These are phyloP conservation scores for Diutina scorzettiae DNA, from an alignment of 1,139 yeast species.

Conservation along the genomic window DNA sequence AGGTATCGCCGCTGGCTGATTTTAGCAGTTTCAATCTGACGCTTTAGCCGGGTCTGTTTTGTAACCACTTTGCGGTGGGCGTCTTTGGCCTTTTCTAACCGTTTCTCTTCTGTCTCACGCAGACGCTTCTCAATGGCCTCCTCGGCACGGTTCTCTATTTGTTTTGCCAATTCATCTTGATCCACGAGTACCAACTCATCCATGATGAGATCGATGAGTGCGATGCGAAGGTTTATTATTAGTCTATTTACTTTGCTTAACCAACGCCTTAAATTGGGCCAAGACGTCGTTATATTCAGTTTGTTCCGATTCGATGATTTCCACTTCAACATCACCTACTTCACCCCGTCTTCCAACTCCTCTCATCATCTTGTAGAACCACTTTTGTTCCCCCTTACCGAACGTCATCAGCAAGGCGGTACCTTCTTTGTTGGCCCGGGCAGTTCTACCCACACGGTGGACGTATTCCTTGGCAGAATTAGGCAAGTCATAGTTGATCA, in stretches of 20 bases:
- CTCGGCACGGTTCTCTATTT: conserved; percentile 62
- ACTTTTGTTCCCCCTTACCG: conserved; percentile 67
- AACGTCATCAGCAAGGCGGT: conserved; percentile 56
- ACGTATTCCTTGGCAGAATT: conserved; percentile 82
- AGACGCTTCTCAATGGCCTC: conserved; percentile 49
- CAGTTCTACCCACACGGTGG: conserved; percentile 94
- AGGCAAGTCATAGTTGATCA: conserved; percentile 85
- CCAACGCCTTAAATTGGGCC: conserved; percentile 58
- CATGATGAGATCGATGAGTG: neutral
- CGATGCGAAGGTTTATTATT: neutral
- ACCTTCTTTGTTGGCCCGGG: conserved; percentile 78
- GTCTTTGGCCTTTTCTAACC: conserved; percentile 54
- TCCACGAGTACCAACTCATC: conserved; percentile 35
- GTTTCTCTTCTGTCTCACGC: conserved; percentile 58
- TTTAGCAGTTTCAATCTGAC: conserved; percentile 45
- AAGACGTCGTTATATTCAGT: conserved; percentile 65
- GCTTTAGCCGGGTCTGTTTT: conserved; percentile 35
- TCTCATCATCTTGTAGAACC: conserved; percentile 21
- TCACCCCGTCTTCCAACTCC: neutral
- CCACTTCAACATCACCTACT: neutral
- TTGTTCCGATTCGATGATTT: conserved; percentile 8
- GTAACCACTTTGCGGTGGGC: conserved; percentile 30
- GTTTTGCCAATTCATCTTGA: conserved; percentile 62
- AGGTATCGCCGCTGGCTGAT: conserved; percentile 54
- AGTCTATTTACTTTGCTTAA: neutral